Evolutionary conservation across 1,139 yeast genomes (phyloP).

Genomic region (Suzukiozyma palmioleophila): DNA sequence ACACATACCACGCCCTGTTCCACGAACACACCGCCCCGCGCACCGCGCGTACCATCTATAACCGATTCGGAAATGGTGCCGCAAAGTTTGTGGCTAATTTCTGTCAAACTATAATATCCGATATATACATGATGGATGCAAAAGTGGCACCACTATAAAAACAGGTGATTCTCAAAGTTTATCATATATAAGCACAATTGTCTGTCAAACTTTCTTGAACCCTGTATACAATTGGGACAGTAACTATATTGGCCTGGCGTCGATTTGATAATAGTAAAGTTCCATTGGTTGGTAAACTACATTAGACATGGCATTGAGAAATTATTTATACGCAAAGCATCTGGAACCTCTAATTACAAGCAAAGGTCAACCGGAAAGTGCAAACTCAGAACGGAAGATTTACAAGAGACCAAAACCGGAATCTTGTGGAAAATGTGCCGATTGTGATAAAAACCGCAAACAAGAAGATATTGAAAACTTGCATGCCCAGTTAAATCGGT

Average conservation of each 20-base stretch:
- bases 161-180: background rate
- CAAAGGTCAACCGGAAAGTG: background rate
- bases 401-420: slow-evolving; percentile 2
- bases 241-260: background rate
- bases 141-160: slow-evolving; percentile 14
- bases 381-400: background rate
- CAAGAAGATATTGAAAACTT: slow-evolving; percentile 3
- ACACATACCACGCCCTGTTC: too few relatives aligned
- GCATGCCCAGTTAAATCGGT: background rate
- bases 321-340: slow-evolving; percentile 41
- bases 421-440: background rate
- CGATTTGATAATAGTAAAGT: background rate
- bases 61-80: too few relatives aligned
- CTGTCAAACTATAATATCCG: background rate
- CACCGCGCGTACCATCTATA: too few relatives aligned
- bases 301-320: slow-evolving; percentile 37
- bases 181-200: background rate
- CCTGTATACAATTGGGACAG: too few relatives aligned
- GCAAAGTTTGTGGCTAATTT: background rate
- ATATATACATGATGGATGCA: background rate
- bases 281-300: too few relatives aligned
- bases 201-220: too few relatives aligned
- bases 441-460: background rate
- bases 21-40: too few relatives aligned
- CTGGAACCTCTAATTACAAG: slow-evolving; percentile 1